Evolutionary conservation across 768 basidiomycete species (phyloP), one percentile per base, ranked within the genome.

Genomic region (Filobasidium floriforme): DNA sequence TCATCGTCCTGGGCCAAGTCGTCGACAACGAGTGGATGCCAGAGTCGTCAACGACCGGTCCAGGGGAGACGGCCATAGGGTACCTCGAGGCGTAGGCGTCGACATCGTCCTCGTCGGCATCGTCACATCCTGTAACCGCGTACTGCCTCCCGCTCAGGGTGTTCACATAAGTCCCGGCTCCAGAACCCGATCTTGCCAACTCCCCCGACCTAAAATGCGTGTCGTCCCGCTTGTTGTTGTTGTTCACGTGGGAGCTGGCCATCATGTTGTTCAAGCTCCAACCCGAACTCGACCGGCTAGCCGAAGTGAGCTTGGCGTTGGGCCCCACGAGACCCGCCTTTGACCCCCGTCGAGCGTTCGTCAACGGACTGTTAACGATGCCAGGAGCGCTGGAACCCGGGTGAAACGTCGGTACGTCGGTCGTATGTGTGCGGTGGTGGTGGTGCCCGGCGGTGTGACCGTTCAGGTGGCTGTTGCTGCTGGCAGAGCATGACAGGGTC

Each of bases 171-270:
- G 24, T 57, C 54, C 24, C 54, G 14, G 54, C 29, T 1, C 24
- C 22, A 14, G 24, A 32, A 32, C 24, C 14, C 54, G 54, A 57
- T 28, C 54, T 57, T 6, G 54, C 54, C 54, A 57, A 24, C 54
- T 57, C 54, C n/a, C 54, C 54, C 2, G 54, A 26, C 54, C 54
- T 22, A 57, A 57, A 57, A 57, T 57, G 14, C 54, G 54, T 32
- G 5, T 32, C 54, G 46, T 49, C 46, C 46, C 46, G 46, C 22
- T 49, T 49, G 46, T 37, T 37, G 32, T 37, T 37, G 12, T 15
- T 49, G 46, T 15, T 6, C 22, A 15, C 46, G 12, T 15, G 4
- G 46, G 22, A 4, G 22, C 46, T 22, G 46, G 54, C 7, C 18
- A 19, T 57, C 54, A 57, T 24, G 54, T 9, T 18, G 52, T 57